These are phyloP conservation scores for Chlorella variabilis DNA, from an alignment of 163 green algal genomes.

Conservation along the genomic window DNA sequence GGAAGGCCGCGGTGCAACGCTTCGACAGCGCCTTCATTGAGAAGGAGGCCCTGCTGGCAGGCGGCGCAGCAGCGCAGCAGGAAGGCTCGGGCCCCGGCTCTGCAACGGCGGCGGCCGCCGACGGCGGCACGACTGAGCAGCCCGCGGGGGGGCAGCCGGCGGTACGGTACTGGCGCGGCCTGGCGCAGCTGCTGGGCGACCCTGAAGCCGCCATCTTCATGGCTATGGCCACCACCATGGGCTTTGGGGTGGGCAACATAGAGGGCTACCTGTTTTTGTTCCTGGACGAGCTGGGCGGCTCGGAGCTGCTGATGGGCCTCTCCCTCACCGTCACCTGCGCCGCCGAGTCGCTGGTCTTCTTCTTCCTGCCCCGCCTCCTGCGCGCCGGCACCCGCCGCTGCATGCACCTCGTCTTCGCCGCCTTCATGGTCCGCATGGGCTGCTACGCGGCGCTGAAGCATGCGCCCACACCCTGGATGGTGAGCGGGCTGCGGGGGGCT, in stretches of 20 bases:
- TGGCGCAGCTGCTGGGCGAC: slow-evolving; percentile 18
- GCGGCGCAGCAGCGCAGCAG: neutral
- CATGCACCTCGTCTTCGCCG: slow-evolving; percentile 50
- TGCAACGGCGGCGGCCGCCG: too few relatives aligned
- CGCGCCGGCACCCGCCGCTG: slow-evolving; percentile 39
- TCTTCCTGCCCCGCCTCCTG: slow-evolving; percentile 31
- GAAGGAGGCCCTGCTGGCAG: neutral
- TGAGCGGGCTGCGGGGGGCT: slow-evolving; percentile 5
- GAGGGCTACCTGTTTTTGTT: slow-evolving; percentile 59
- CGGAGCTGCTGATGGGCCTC: slow-evolving; percentile 49
- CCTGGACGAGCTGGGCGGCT: slow-evolving; percentile 51
- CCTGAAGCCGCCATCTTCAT: slow-evolving; percentile 43
- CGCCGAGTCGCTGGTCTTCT: slow-evolving; percentile 55
- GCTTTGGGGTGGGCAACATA: slow-evolving; percentile 51
- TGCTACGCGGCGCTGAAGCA: slow-evolving; percentile 40
- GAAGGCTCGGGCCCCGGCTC: too few relatives aligned
- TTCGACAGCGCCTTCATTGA: slow-evolving; percentile 16
- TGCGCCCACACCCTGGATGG: slow-evolving; percentile 41
- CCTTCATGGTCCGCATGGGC: slow-evolving; percentile 51
- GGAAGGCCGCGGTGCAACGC: neutral
- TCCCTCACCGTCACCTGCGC: slow-evolving; percentile 51
- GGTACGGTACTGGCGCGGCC: slow-evolving; percentile 16
- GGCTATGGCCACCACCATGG: slow-evolving; percentile 33
- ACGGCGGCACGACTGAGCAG: too few relatives aligned
- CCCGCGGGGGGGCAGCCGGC: too few relatives aligned